Conservation (phyloP, 176 grass and related monocot genomes). For the Bolboschoenus planiculmis region DNA sequence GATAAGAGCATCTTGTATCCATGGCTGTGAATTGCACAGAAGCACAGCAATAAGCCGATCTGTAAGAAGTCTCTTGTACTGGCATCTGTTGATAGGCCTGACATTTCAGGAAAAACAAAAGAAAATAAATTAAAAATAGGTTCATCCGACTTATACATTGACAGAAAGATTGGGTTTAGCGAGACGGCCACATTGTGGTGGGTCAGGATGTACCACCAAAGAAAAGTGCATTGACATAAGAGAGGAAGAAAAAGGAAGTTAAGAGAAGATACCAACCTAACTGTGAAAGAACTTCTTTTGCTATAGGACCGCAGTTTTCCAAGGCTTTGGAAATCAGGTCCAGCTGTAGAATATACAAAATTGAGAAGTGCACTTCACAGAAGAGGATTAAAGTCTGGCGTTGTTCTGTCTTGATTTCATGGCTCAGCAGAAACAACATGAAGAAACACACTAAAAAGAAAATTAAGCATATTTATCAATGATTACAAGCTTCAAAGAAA, state of each 20-base stretch:
- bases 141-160: background rate
- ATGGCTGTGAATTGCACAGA: conserved; percentile 94
- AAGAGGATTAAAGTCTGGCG: conserved; percentile 86
- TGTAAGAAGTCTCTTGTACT: conserved; percentile 61
- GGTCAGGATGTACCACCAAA: background rate
- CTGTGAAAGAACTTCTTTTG: conserved; percentile 73
- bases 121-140: background rate
- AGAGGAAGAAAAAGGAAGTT: conserved; percentile 1
- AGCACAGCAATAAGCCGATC: conserved; percentile 81
- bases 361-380: conserved; percentile 79
- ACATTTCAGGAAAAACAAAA: conserved; percentile 5
- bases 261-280: conserved; percentile 59
- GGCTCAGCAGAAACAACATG: conserved; percentile 83
- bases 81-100: conserved; percentile 66
- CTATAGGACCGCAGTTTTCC: conserved; percentile 52
- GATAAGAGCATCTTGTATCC: conserved; percentile 96
- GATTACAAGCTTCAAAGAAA: conserved; percentile 8
- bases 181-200: background rate
- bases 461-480: background rate
- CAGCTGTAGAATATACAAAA: conserved; percentile 94
- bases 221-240: conserved; percentile 6
- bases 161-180: background rate
- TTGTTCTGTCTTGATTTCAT: conserved; percentile 61
- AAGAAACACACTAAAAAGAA: conserved; percentile 82
- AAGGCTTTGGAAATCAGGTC: conserved; percentile 74